Base-by-base conservation (phyloP, 768 basidiomycete species). In the Phlebiopsis gigantea region DNA sequence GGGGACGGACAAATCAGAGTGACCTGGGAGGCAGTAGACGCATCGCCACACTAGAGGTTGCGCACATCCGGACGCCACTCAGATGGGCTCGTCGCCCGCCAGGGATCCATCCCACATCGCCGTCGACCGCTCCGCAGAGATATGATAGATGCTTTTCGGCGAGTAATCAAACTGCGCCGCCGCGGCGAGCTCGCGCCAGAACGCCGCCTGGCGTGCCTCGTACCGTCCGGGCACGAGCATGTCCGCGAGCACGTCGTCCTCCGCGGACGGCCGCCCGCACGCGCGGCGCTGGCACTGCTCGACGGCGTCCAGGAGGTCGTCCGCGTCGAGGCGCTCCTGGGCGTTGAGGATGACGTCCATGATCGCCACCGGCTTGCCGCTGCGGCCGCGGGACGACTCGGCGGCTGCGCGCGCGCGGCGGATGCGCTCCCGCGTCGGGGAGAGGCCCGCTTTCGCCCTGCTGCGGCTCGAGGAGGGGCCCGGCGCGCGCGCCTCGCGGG, bases 331-430 rank as follows among this genome's bases (percentile, higher is more conserved):
- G 62, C 49, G 68, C 34, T 72, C 68, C 61, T 67, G 68, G 41
- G 74, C 66, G 60, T 77, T 77, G 55, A 82, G 69, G 58, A 80
- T 67, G 55, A 78, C 63, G 63, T 79, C 79, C 78, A 79, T 80
- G 4, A 77, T 67, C 39, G 66, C 77, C 61, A 67, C 70, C 46
- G 60, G 70, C 29, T 65, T 68, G 52, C 72, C 67, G 7, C 7
- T 34, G 59, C 64, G 63, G 61, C 63, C 60, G 47, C 64, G 67
- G 14, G 52, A 1, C 0, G 14, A 29, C 1, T 2, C 68, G 25
- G 61, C 51, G 46, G 56, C 66, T n/a, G 61, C 62, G 47, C 53
- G 65, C 24, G 65, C 66, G 12, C 60, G 58, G 48, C 56, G 53
- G 29, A 66, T 44, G 50, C 39, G 34, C 30, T 51, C 50, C 9